These are phyloP conservation scores for Sesbania bispinosa DNA, from an alignment of 306 rosid species.

Conservation along the genomic window DNA sequence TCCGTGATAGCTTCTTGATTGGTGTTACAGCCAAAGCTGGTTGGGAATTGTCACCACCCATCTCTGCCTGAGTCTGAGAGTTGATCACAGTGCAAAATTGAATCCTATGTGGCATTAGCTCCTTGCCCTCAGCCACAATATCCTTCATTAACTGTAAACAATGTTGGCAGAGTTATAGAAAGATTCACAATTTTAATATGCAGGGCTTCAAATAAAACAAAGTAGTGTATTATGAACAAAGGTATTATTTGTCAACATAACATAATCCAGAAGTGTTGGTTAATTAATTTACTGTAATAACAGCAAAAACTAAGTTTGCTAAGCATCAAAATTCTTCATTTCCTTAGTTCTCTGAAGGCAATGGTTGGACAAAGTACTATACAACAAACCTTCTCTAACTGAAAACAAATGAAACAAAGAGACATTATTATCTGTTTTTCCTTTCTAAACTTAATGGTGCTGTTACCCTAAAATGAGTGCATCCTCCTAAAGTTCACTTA, in stretches of 20 bases:
- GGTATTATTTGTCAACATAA: background rate
- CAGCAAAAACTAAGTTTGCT: background rate
- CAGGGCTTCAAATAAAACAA: background rate
- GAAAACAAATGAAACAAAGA: background rate
- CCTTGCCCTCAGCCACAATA: conserved; percentile 50
- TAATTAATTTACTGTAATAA: background rate
- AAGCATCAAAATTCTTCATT: background rate
- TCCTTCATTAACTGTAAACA: conserved; percentile 56
- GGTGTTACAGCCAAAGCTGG: conserved; percentile 40
- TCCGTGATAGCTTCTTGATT: conserved; percentile 59
- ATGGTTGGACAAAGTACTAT: background rate
- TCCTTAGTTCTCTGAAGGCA: background rate
- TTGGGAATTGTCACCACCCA: conserved; percentile 19
- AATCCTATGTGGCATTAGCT: conserved; percentile 59
- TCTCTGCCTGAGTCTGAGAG: conserved; percentile 25
- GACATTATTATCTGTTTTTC: background rate
- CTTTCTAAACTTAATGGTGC: background rate
- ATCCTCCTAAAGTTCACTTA: background rate
- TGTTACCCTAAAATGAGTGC: background rate
- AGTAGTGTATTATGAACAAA: background rate
- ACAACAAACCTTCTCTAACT: background rate
- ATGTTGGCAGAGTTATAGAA: background rate
- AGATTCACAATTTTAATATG: background rate
- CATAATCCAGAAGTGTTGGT: background rate
- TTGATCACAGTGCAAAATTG: background rate